Conservation (phyloP, 331 rosid species). For the Dryas integrifolia region DNA sequence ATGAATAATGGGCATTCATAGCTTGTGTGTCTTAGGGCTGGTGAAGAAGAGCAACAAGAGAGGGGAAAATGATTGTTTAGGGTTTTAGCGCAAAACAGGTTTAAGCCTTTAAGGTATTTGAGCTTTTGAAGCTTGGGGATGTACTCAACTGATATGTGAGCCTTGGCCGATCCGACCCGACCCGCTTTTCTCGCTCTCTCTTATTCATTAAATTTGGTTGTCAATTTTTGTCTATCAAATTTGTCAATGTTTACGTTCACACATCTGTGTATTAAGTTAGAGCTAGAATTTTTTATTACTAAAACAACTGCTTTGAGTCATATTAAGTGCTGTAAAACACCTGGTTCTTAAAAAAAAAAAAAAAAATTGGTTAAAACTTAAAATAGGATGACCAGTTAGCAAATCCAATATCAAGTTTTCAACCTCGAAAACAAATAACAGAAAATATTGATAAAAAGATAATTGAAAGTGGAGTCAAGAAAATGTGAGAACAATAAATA, state of each 20-base stretch:
- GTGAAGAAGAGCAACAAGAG: constrained; percentile 3
- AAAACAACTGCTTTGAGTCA: too few species aligned
- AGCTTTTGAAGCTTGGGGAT: background rate
- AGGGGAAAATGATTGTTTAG: background rate
- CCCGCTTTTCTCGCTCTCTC: background rate
- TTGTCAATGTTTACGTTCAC: too few species aligned
- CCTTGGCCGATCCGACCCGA: background rate
- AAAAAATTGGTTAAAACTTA: too few species aligned
- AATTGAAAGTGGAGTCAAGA: background rate
- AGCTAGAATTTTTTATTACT: too few species aligned
- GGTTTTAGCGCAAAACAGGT: constrained; percentile 10
- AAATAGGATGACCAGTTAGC: too few species aligned
- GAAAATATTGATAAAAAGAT: background rate
- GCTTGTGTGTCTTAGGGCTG: background rate
- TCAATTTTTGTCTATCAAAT: too few species aligned
- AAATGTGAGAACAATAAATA: background rate
- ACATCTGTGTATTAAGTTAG: too few species aligned
- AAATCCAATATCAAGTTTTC: too few species aligned
- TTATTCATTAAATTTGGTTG: too few species aligned
- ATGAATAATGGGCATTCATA: constrained; percentile 16
- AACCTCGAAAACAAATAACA: background rate
- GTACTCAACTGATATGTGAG: background rate
- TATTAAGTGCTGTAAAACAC: too few species aligned
- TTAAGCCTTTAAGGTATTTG: background rate
- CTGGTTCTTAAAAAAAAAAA: too few species aligned